phyloP scores from a whole-genome alignment of 2,329 filamentous ascomycete genomes.

The Clathrospora elynae region DNA sequence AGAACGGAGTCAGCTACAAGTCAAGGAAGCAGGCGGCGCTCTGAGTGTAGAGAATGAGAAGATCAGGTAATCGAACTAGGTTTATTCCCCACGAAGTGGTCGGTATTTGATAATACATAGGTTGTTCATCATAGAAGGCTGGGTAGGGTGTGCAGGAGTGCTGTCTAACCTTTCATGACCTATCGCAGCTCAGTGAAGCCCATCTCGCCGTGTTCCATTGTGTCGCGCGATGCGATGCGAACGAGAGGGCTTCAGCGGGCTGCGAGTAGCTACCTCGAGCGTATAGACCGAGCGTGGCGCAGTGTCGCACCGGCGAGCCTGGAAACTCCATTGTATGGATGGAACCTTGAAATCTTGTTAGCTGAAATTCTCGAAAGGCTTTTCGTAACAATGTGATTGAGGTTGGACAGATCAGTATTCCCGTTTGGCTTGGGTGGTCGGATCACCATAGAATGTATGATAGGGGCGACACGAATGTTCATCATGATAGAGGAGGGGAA shows the following conservation, averaged over 20 bases:
- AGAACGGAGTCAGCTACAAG: constrained; percentile 19
- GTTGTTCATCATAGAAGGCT: constrained; percentile 44
- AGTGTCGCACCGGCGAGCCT: too few relatives aligned
- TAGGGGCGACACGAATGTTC: constrained; percentile 50
- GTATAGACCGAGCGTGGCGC: too few relatives aligned
- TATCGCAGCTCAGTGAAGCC: constrained; percentile 25
- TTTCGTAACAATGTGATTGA: constrained; percentile 9
- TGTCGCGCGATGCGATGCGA: background rate
- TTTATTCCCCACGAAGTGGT: constrained; percentile 45
- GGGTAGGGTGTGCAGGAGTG: constrained; percentile 5
- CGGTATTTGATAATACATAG: constrained; percentile 50
- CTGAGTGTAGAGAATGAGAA: constrained; percentile 9
- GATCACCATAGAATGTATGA: constrained; percentile 49
- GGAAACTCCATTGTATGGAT: too few relatives aligned
- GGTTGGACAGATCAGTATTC: constrained; percentile 40
- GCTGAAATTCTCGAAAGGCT: constrained; percentile 15
- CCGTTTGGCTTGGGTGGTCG: constrained; percentile 50
- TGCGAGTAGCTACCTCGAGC: constrained; percentile 4
- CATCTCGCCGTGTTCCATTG: background rate
- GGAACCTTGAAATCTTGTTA: constrained; percentile 22
- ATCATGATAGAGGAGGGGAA: constrained; percentile 31
- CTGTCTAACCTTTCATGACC: constrained; percentile 22
- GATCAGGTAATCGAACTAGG: constrained; percentile 49
- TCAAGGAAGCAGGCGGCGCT: background rate
- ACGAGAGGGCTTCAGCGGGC: constrained; percentile 4